Conservation (phyloP, 2,329 filamentous ascomycete species). For the Venturia carpophila region DNA sequence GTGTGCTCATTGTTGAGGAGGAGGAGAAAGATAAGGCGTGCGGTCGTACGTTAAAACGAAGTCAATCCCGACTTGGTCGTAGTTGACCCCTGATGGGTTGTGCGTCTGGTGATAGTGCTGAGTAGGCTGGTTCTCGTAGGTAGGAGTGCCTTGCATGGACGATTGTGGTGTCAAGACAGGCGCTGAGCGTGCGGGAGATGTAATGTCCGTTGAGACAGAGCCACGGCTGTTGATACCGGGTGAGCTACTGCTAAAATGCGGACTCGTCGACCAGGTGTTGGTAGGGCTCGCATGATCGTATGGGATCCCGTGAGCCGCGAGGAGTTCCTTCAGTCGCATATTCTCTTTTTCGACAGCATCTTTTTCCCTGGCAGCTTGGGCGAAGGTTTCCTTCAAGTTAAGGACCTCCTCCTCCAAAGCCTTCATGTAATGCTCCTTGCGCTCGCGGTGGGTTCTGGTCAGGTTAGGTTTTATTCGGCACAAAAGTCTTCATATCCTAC, state of each 20-base stretch:
- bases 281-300: slow-evolving; percentile 39
- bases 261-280: slow-evolving; percentile 23
- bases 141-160: slow-evolving; percentile 22
- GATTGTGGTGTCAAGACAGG: slow-evolving; percentile 3
- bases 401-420: slow-evolving; percentile 86
- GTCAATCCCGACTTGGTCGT: slow-evolving; percentile 78
- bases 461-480: slow-evolving; percentile 18
- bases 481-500: slow-evolving; percentile 40
- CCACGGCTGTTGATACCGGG: slow-evolving; percentile 46
- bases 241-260: slow-evolving; percentile 37
- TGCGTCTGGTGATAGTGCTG: slow-evolving; percentile 14
- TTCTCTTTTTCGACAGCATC: slow-evolving; percentile 73
- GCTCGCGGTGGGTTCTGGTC: slow-evolving; percentile 82
- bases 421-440: slow-evolving; percentile 95
- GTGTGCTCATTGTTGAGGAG: slow-evolving; percentile 40
- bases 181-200: slow-evolving; percentile 34
- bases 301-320: slow-evolving; percentile 51
- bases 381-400: slow-evolving; percentile 78
- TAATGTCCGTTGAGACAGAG: slow-evolving; percentile 40
- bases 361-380: slow-evolving; percentile 65
- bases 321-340: slow-evolving; percentile 58
- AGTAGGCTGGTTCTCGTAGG: slow-evolving; percentile 24
- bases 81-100: slow-evolving; percentile 48
- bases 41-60: slow-evolving; percentile 84
- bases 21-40: slow-evolving; percentile 59